These are phyloP conservation scores for Fusarium sp. DNA, from an alignment of 2,329 filamentous ascomycete species.

Conservation along the genomic window DNA sequence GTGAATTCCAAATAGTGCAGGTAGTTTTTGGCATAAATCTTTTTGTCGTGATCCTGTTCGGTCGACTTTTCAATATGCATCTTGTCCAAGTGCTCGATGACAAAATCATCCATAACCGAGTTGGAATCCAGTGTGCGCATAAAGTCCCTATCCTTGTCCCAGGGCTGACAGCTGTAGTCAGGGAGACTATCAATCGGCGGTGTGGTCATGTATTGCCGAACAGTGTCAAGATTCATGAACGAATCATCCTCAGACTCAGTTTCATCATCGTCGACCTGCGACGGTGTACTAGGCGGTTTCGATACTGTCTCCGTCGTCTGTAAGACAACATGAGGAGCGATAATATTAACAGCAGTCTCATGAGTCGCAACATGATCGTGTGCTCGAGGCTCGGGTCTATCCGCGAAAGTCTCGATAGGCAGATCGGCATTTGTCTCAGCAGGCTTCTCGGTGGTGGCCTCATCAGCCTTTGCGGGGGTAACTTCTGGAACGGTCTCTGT, in stretches of 20 bases:
- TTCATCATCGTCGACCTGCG: constrained; percentile 65
- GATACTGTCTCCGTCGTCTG: constrained; percentile 51
- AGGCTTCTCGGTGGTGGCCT: constrained; percentile 1
- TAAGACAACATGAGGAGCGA: constrained; percentile 33
- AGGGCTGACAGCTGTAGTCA: constrained; percentile 60
- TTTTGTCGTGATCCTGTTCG: constrained; percentile 57
- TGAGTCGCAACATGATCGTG: constrained; percentile 9
- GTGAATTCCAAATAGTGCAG: constrained; percentile 68
- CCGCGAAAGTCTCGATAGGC: neutral
- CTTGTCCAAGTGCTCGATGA: constrained; percentile 60
- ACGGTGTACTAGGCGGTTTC: constrained; percentile 62
- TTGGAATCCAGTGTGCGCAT: constrained; percentile 58
- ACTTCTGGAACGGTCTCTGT: neutral
- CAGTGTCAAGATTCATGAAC: constrained; percentile 62
- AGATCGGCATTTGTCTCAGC: constrained; percentile 3
- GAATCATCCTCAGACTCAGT: constrained; percentile 68
- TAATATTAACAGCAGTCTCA: constrained; percentile 5
- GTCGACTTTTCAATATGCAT: constrained; percentile 54
- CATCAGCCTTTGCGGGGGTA: constrained; percentile 6
- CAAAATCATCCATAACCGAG: constrained; percentile 59
- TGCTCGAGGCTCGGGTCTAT: constrained; percentile 3
- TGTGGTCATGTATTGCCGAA: constrained; percentile 66
- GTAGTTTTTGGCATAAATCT: constrained; percentile 63
- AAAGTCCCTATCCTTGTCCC: constrained; percentile 63
- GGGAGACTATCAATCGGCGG: constrained; percentile 69